phyloP scores from a whole-genome alignment of 176 grass and related monocot genomes.

The Bolboschoenus planiculmis region DNA sequence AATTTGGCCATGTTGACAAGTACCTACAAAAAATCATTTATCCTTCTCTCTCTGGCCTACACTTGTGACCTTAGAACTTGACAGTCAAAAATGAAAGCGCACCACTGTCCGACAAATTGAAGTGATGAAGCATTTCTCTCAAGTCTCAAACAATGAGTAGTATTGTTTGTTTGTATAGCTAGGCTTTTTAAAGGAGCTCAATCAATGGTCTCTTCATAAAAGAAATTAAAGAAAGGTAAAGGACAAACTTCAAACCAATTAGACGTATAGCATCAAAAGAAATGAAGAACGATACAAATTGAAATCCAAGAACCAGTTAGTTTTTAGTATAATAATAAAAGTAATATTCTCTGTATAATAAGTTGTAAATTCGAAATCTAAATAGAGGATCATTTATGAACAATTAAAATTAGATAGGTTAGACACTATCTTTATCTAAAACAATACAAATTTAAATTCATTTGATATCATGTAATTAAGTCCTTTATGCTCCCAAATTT shows the following conservation, averaged over 20 bases:
- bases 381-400: too few species aligned
- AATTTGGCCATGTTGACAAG: background rate
- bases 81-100: constrained; percentile 2
- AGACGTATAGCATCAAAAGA: background rate
- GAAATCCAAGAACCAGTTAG: too few species aligned
- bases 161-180: background rate
- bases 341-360: too few species aligned
- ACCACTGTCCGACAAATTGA: constrained; percentile 21
- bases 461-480: background rate
- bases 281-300: background rate
- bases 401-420: too few species aligned
- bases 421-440: too few species aligned
- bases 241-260: background rate
- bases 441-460: background rate
- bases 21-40: background rate
- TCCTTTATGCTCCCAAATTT: background rate
- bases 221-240: background rate
- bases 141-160: background rate
- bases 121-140: constrained; percentile 21
- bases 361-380: too few species aligned
- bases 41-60: background rate
- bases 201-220: background rate
- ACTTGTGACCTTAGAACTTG: constrained; percentile 6
- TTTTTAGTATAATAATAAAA: too few species aligned
- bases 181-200: constrained; percentile 3